phyloP scores from a whole-genome alignment of 2,329 filamentous ascomycete genomes.

The Colletotrichum nymphaeae region DNA sequence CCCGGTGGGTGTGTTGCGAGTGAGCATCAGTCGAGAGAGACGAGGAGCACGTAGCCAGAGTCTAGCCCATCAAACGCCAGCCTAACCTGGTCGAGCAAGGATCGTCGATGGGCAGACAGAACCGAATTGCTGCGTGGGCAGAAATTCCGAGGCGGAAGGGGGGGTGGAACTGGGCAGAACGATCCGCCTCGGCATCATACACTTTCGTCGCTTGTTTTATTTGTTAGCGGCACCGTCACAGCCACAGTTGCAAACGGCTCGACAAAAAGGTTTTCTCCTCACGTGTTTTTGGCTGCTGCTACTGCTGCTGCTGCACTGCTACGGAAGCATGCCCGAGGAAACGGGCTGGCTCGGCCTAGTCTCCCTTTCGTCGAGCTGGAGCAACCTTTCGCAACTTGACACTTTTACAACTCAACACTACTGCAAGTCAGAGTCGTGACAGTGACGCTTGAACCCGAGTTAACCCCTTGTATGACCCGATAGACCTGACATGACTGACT shows the following conservation, averaged over 20 bases:
- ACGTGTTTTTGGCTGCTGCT: slow-evolving; percentile 9
- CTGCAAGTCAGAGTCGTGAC: not conserved
- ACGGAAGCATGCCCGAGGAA: not conserved
- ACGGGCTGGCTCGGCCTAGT: not conserved
- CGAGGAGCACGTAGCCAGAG: slow-evolving; percentile 16
- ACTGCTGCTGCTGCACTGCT: not conserved
- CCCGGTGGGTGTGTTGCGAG: slow-evolving; percentile 20
- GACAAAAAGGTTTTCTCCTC: not conserved
- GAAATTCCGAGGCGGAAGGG: slow-evolving; percentile 27
- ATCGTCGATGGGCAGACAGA: slow-evolving; percentile 26
- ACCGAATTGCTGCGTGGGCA: slow-evolving; percentile 34
- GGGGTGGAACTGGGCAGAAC: slow-evolving; percentile 30
- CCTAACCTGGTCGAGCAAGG: slow-evolving; percentile 29
- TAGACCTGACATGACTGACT: not conserved
- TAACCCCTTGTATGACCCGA: not conserved
- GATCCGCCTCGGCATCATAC: slow-evolving; percentile 28
- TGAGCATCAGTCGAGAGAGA: slow-evolving; percentile 12
- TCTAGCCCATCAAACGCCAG: slow-evolving; percentile 29
- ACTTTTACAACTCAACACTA: too few relatives aligned
- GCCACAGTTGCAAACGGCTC: slow-evolving; percentile 24
- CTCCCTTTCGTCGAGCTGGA: not conserved
- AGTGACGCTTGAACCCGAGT: not conserved
- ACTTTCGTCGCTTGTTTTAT: not conserved
- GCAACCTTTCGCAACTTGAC: not conserved
- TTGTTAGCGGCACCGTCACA: slow-evolving; percentile 11